A percentile compares a stretch with the other conserved stretches of the same genome.
These are phyloP conservation scores for Ceratobasidium sp. DNA, from an alignment of 1,284 basidiomycete genomes.

Conservation along the genomic window DNA sequence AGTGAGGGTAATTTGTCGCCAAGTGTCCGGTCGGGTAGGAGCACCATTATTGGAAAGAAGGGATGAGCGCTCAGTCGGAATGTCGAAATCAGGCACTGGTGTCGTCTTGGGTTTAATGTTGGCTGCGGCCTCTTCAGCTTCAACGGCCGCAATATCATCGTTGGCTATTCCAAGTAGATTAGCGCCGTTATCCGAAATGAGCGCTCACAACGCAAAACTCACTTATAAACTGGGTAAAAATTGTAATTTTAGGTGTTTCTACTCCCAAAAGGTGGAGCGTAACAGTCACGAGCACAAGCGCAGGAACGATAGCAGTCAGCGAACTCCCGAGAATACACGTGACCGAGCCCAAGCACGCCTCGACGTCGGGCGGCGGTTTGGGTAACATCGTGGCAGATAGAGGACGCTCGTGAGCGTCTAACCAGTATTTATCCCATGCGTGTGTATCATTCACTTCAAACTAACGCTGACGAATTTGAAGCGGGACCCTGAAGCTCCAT, in stretches of 20 bases:
- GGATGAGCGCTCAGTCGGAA: conserved; percentile 36
- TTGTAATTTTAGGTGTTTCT: conserved; percentile 15
- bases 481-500: not conserved
- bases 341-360: conserved; percentile 35
- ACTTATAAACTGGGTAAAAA: conserved; percentile 34
- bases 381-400: not conserved
- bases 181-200: conserved; percentile 21
- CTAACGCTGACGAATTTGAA: not conserved
- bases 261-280: conserved; percentile 11
- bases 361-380: conserved; percentile 33
- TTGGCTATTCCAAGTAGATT: conserved; percentile 5
- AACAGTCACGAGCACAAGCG: conserved; percentile 14
- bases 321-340: conserved; percentile 28
- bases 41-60: conserved; percentile 9
- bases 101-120: conserved; percentile 21
- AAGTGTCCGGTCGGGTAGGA: conserved; percentile 25
- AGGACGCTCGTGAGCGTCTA: not conserved
- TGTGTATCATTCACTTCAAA: not conserved
- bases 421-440: not conserved
- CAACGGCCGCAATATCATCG: conserved; percentile 31
- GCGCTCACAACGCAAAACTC: not conserved
- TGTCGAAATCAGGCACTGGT: conserved; percentile 22
- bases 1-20: conserved; percentile 31
- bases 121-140: conserved; percentile 28
- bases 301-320: conserved; percentile 20